Base-by-base conservation (phyloP, 2,329 filamentous ascomycete species). In the Penicillium sp. region DNA sequence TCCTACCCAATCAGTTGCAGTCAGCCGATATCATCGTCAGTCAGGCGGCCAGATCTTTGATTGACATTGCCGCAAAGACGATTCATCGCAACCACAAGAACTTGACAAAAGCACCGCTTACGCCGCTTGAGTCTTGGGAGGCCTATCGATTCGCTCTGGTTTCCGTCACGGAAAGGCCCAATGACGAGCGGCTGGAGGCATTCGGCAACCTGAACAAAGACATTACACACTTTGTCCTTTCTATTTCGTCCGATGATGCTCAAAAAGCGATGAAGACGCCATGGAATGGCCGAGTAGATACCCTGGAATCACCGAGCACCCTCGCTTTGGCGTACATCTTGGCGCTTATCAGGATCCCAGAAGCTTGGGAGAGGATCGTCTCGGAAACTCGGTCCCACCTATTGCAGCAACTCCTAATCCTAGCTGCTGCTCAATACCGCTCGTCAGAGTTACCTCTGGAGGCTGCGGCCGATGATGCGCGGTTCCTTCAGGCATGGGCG, bases 221-320 rank as follows among this genome's bases (percentile, higher is more conserved):
- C 13, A 46, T 62, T 14, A 49, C 44, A 2, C 44, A 53, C 7
- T 53, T 63, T 15, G 41, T 62, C 14, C 39, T 46, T 16, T 56
- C 53, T 5, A 43, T 57, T 6, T 48, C 56, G 7, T 36, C 47
- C 3, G 40, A 57, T 19, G 52, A 60, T 48, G 52, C 54, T 25
- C 38, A 53, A 14, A 43, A 54, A 17, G 58, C 56, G 11, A 51
- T 57, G 42, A 45, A 43, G n/a, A 45, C 48, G 1, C 51, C 57
- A 4, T 70, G 67, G 67, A 52, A 69, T 50, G 65, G 67, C 15
- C 61, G 62, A 10, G 50, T 58, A 19, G 62, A 69, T 16, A 59
- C 57, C 8, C 35, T 70, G n/a, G 43, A 54, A 19, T 60, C 60
- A 10, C 46, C 57, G 11, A 41, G 42, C 6, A 53, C 54, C 16